A percentile compares a stretch with the other conserved stretches of the same genome.
Conservation (phyloP, 192 early-diverging fungal genomes). For the Coemansia sp. region DNA sequence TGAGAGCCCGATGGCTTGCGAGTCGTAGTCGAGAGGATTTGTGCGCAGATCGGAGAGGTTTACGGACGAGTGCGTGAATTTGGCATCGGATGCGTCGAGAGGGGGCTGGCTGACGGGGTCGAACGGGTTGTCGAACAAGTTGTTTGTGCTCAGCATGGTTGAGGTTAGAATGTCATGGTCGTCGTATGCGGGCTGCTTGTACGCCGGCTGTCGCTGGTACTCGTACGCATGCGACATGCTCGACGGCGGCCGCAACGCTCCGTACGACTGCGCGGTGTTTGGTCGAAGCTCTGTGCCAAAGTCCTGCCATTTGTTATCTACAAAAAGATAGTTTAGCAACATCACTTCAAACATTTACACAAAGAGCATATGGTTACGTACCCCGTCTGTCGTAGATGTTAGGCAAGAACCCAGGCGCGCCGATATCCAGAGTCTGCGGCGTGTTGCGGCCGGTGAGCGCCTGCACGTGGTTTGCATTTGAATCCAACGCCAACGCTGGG, state of each 20-base stretch:
- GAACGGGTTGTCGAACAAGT: conserved; percentile 18
- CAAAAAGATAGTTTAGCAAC: conserved; percentile 10
- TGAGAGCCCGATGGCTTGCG: too few relatives aligned
- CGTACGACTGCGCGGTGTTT: conserved; percentile 6
- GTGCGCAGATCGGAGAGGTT: too few relatives aligned
- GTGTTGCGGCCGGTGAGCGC: conserved; percentile 4
- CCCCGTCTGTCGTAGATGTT: conserved; percentile 30
- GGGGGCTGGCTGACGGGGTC: background rate
- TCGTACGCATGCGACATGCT: conserved; percentile 12
- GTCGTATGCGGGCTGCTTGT: conserved; percentile 1
- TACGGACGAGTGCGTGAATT: too few relatives aligned
- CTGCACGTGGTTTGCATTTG: conserved; percentile 6
- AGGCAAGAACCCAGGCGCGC: background rate
- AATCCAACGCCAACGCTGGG: conserved; percentile 16
- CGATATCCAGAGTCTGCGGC: conserved; percentile 14
- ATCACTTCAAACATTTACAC: background rate
- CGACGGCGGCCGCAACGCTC: conserved; percentile 12
- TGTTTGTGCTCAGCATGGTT: conserved; percentile 7
- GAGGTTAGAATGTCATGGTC: conserved; percentile 7
- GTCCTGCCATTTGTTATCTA: conserved; percentile 42
- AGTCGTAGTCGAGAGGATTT: too few relatives aligned
- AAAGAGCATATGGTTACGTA: conserved; percentile 5
- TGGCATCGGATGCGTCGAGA: background rate
- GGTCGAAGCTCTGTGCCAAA: conserved; percentile 2
- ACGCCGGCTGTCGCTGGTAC: background rate